Evolutionary conservation across 345 rosid genomes (phyloP).

Genomic region (Nephelium lappaceum): DNA sequence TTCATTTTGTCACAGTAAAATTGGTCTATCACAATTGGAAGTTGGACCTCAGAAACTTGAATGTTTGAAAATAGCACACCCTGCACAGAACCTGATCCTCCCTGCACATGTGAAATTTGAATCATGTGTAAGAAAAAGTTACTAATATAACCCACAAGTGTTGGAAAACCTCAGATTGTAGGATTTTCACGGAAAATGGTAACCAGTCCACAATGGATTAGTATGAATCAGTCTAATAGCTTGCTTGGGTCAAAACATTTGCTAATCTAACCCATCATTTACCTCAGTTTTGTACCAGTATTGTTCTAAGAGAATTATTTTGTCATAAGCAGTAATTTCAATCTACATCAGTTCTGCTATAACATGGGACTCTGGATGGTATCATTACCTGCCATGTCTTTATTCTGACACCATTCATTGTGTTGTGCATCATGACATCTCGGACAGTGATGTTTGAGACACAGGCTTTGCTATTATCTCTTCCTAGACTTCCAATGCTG

Average conservation of each 20-base stretch:
- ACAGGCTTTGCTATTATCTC: slow-evolving; percentile 80
- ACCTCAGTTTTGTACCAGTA: too few species aligned
- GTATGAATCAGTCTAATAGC: too few species aligned
- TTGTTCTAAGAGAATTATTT: too few species aligned
- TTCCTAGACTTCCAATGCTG: slow-evolving; percentile 94
- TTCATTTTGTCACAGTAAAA: slow-evolving; percentile 79
- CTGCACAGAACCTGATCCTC: slow-evolving; percentile 89
- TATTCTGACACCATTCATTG: slow-evolving; percentile 90
- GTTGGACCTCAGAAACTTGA: slow-evolving; percentile 85
- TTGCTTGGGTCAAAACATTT: too few species aligned
- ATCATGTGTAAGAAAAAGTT: slow-evolving; percentile 11
- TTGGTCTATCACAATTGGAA: slow-evolving; percentile 89
- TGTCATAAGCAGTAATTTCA: too few species aligned
- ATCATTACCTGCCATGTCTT: slow-evolving; percentile 96
- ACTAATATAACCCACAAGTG: slow-evolving; percentile 10
- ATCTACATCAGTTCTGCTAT: too few species aligned
- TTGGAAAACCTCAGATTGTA: not conserved
- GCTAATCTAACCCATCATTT: too few species aligned
- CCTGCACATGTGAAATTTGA: slow-evolving; percentile 58
- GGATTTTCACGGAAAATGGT: too few species aligned
- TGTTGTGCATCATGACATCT: slow-evolving; percentile 75
- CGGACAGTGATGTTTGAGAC: slow-evolving; percentile 89
- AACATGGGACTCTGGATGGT: slow-evolving; percentile 9
- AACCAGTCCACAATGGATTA: too few species aligned
- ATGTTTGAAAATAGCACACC: slow-evolving; percentile 90